Percentiles rank a stretch among this genome's conserved stretches.
These are phyloP conservation scores for Phlebiopsis gigantea DNA, from an alignment of 768 basidiomycete species.

Conservation along the genomic window DNA sequence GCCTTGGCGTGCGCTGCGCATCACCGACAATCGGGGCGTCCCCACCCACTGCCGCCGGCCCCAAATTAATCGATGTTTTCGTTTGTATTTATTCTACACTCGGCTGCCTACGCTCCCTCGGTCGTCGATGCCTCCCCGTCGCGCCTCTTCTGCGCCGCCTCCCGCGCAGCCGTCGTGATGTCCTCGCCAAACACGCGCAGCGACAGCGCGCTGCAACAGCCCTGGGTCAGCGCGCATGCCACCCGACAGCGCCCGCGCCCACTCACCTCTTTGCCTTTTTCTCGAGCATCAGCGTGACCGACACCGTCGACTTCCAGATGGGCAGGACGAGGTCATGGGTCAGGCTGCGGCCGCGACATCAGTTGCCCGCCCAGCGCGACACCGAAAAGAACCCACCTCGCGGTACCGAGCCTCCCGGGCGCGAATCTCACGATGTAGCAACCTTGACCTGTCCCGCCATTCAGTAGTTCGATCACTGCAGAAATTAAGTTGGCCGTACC, in stretches of 20 bases:
- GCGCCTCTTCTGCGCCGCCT: constrained; percentile 27
- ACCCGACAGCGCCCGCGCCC: background rate
- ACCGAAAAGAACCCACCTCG: background rate
- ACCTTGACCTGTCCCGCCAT: constrained; percentile 45
- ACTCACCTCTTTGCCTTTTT: constrained; percentile 86
- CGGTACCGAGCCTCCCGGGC: constrained; percentile 34
- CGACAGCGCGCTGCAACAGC: constrained; percentile 65
- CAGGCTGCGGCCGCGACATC: constrained; percentile 38
- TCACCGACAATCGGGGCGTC: background rate
- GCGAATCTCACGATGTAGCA: constrained; percentile 70
- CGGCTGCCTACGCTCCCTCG: background rate
- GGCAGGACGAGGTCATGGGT: constrained; percentile 85
- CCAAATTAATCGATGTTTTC: background rate
- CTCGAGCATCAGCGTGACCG: constrained; percentile 89
- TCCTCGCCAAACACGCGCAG: constrained; percentile 81
- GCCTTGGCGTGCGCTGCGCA: background rate
- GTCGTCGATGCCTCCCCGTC: constrained; percentile 3
- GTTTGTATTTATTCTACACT: background rate
- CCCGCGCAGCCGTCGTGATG: constrained; percentile 48
- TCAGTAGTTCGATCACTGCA: background rate
- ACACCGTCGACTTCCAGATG: constrained; percentile 90
- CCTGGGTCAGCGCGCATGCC: background rate
- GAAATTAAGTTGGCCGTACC: constrained; percentile 34
- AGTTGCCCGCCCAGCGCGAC: background rate
- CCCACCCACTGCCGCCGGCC: background rate